A percentile compares a stretch with the other conserved stretches of the same genome.
Evolutionary conservation across 1,284 basidiomycete genomes (phyloP).

Genomic region (Thecaphora thlaspeos): DNA sequence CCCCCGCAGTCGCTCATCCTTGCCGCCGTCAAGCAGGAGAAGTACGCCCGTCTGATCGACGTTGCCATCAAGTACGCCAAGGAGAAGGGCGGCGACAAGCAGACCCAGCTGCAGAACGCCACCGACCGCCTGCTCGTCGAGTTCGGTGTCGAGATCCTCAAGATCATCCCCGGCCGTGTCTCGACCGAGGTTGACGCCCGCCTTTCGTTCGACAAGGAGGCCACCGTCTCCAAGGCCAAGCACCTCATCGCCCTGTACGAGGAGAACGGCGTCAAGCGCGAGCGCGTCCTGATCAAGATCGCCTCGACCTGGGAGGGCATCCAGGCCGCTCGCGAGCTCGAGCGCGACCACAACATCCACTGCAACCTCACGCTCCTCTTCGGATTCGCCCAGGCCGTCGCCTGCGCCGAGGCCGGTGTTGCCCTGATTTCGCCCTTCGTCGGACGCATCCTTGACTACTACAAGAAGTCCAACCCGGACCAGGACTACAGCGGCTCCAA

Average conservation of each 20-base stretch:
- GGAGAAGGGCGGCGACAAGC: constrained; percentile 64
- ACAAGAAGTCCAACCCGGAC: constrained; percentile 52
- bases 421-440: constrained; percentile 99
- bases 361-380: constrained; percentile 99
- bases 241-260: constrained; percentile 93
- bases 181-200: constrained; percentile 98
- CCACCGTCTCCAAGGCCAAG: constrained; percentile 77
- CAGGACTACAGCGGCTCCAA: constrained; percentile 60
- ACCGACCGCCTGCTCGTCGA: constrained; percentile 90
- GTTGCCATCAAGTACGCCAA: constrained; percentile 79
- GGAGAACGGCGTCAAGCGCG: constrained; percentile 82
- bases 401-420: constrained; percentile 94
- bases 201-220: constrained; percentile 92
- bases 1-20: constrained; percentile 66
- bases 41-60: constrained; percentile 81
- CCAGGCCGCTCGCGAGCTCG: constrained; percentile 94
- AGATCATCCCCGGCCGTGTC: constrained; percentile 95
- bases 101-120: constrained; percentile 64
- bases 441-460: constrained; percentile 67
- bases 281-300: constrained; percentile 93
- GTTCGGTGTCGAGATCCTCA: constrained; percentile 93
- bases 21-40: constrained; percentile 85
- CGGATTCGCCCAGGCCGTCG: constrained; percentile 96
- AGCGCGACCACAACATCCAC: constrained; percentile 82
- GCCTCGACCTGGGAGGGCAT: constrained; percentile 99